Percentiles rank a stretch among this genome's conserved stretches.
Conservation (phyloP, 1,139 yeast species). For the Hemisphaericaspora subhashii region DNA sequence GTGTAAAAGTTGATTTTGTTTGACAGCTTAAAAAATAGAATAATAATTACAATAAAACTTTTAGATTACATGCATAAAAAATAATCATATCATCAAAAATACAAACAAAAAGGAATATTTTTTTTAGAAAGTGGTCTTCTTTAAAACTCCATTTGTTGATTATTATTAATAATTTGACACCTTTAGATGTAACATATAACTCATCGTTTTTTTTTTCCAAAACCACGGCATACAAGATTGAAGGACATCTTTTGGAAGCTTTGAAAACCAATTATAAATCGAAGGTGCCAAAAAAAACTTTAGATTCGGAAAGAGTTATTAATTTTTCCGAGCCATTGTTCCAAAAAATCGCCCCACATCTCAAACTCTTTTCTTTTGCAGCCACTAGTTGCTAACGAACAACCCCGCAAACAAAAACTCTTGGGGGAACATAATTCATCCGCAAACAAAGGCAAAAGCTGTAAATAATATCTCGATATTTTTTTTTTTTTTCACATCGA, state of each 20-base stretch:
- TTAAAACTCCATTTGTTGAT: no score
- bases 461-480: no score
- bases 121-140: background rate
- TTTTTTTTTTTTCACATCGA: background rate
- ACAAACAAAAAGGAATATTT: background rate
- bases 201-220: no score
- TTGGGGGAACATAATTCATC: slow-evolving; percentile 1
- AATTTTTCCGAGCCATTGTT: background rate
- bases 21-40: background rate
- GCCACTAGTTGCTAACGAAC: no score
- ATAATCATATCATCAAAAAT: background rate
- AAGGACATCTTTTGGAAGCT: no score
- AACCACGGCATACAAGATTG: no score
- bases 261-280: no score
- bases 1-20: background rate
- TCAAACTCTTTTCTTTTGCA: no score
- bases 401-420: slow-evolving; percentile 3
- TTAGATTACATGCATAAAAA: background rate
- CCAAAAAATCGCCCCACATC: no score
- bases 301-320: background rate
- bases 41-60: background rate
- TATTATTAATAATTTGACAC: no score
- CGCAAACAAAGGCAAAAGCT: background rate
- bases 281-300: background rate
- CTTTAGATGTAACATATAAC: no score